Percentiles rank a stretch among this genome's conserved stretches.
phyloP scores from a whole-genome alignment of 1,139 yeast species.

The Hansenula lynferdii region DNA sequence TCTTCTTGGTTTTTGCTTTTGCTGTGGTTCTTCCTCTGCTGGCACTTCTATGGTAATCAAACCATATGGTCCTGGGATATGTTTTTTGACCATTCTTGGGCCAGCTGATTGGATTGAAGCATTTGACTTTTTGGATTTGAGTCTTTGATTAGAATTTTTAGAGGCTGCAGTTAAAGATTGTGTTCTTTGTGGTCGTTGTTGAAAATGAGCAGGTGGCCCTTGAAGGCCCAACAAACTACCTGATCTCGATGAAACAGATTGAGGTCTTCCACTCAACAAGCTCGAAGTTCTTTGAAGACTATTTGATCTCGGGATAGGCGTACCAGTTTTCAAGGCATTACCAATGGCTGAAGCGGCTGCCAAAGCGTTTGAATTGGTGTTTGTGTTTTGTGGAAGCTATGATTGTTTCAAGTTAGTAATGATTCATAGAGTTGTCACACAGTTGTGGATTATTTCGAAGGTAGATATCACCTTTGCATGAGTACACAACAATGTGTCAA shows the following conservation, averaged over 20 bases:
- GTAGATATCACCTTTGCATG: too few species aligned
- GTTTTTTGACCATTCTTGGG: conserved; percentile 34
- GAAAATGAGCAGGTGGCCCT: conserved; percentile 14
- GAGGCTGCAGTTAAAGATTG: conserved; percentile 11
- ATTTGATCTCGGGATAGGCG: conserved; percentile 24
- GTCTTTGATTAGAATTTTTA: conserved; percentile 2
- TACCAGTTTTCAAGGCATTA: conserved; percentile 27
- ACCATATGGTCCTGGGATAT: conserved; percentile 44
- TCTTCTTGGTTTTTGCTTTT: conserved; percentile 1
- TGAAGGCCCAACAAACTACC: conserved; percentile 18
- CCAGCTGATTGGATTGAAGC: conserved; percentile 10
- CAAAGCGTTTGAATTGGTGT: conserved; percentile 34
- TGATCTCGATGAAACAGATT: conserved; percentile 12
- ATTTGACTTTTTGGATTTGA: conserved; percentile 6
- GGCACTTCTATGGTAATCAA: conserved; percentile 42
- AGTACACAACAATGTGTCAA: background rate
- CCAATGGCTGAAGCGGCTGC: conserved; percentile 43
- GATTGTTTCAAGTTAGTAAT: too few species aligned
- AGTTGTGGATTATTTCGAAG: too few species aligned
- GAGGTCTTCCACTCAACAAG: conserved; percentile 2
- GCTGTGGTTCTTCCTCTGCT: conserved; percentile 22
- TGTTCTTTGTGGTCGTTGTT: conserved; percentile 10
- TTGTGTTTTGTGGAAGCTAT: too few species aligned
- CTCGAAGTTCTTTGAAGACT: conserved; percentile 13
- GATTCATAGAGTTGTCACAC: too few species aligned